phyloP scores from a whole-genome alignment of 305 asterid species.

The Solanum hybrid region DNA sequence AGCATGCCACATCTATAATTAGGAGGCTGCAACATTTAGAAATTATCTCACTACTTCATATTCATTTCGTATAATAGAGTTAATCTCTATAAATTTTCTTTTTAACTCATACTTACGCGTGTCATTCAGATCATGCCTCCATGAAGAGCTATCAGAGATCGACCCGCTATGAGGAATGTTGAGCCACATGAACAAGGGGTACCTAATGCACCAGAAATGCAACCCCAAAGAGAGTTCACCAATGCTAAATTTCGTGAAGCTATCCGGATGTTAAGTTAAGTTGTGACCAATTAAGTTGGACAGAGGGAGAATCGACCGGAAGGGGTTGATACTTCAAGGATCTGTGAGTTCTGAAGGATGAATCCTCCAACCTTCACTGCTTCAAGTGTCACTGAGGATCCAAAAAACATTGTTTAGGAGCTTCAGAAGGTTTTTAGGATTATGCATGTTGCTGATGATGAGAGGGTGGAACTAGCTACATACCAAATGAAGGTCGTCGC shows the following conservation, averaged over 20 bases:
- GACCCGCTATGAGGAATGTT: not conserved
- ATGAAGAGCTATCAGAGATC: not conserved
- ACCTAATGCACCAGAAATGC: not conserved
- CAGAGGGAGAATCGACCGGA: not conserved
- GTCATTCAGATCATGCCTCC: not conserved
- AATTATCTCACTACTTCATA: not conserved
- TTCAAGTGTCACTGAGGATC: not conserved
- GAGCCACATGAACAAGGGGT: not conserved
- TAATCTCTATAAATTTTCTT: not conserved
- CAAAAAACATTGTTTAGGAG: not conserved
- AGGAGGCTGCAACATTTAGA: not conserved
- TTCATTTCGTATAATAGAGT: not conserved
- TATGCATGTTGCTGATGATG: not conserved
- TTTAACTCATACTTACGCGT: not conserved
- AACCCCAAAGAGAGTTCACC: not conserved
- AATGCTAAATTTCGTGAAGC: not conserved
- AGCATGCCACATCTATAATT: not conserved
- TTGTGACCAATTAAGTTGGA: not conserved
- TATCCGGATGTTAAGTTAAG: not conserved
- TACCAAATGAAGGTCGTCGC: not conserved
- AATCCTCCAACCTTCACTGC: not conserved
- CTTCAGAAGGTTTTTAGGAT: not conserved
- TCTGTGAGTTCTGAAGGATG: not conserved
- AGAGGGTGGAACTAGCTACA: not conserved
- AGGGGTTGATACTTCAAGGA: not conserved